Conservation (phyloP, 805 yeast species). For the Candida chilensis region DNA sequence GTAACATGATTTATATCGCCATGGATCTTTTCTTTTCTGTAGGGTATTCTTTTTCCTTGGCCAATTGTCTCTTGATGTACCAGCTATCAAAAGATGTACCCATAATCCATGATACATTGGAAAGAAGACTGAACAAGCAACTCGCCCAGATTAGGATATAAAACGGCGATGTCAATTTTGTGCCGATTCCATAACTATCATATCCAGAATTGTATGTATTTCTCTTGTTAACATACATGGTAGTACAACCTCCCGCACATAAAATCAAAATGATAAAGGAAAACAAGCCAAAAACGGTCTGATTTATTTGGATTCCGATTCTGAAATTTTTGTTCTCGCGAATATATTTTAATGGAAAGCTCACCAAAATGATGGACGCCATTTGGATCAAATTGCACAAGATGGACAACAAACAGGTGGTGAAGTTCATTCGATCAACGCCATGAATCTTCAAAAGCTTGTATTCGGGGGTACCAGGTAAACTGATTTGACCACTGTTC, state of each 20-base stretch:
- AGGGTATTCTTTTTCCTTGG: too few species aligned
- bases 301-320: not conserved
- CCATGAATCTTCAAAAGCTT: not conserved
- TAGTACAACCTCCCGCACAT: constrained; percentile 1
- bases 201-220: not conserved
- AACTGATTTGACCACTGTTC: too few species aligned
- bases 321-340: not conserved
- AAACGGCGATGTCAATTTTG: not conserved
- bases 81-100: too few species aligned
- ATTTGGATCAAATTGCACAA: not conserved
- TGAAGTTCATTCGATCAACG: not conserved
- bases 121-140: not conserved
- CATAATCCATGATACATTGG: not conserved
- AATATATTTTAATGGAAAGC: not conserved
- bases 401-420: not conserved
- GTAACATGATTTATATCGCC: too few species aligned
- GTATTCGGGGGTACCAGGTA: not conserved
- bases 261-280: not conserved
- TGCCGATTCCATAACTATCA: not conserved
- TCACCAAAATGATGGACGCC: not conserved
- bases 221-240: constrained; percentile 1
- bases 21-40: too few species aligned
- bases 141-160: not conserved
- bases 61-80: too few species aligned
- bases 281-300: not conserved